A percentile compares a stretch with the other conserved stretches of the same genome.
Evolutionary conservation across 2,329 filamentous ascomycete genomes (phyloP).

Genomic region (Coniochaeta sp.): DNA sequence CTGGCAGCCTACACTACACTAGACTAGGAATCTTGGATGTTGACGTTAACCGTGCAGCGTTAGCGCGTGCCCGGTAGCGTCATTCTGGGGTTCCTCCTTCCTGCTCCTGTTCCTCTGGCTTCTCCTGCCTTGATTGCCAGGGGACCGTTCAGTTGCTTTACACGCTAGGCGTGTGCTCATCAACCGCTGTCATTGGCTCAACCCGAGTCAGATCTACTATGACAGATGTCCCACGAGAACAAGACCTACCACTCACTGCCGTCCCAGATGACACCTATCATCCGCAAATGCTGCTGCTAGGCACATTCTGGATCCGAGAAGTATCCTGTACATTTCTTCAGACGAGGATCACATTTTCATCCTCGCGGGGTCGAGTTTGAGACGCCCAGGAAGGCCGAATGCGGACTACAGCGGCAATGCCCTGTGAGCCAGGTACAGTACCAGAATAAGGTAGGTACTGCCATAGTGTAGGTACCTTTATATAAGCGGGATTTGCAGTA

Average conservation of each 20-base stretch:
- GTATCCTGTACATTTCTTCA: not conserved
- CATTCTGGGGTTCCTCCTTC: not conserved
- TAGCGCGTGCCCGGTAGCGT: slow-evolving; percentile 1
- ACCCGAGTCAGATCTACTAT: not conserved
- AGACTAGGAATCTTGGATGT: not conserved
- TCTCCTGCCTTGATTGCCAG: no score
- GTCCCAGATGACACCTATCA: not conserved
- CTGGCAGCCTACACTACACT: not conserved
- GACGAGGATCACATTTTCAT: no score
- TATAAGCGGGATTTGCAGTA: no score
- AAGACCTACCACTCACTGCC: not conserved
- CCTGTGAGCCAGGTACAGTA: no score
- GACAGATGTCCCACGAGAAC: not conserved
- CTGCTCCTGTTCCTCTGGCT: no score
- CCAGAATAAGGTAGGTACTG: no score
- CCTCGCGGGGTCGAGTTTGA: no score
- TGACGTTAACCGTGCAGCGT: slow-evolving; percentile 1
- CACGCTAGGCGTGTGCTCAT: not conserved
- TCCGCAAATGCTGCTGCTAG: not conserved
- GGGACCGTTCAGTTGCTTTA: not conserved
- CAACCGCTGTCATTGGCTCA: not conserved
- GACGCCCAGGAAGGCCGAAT: no score
- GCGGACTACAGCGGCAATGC: no score
- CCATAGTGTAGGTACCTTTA: no score
- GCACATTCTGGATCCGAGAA: not conserved